Evolutionary conservation across 148 eudicot species (phyloP).

Genomic region (Oxyria digyna): DNA sequence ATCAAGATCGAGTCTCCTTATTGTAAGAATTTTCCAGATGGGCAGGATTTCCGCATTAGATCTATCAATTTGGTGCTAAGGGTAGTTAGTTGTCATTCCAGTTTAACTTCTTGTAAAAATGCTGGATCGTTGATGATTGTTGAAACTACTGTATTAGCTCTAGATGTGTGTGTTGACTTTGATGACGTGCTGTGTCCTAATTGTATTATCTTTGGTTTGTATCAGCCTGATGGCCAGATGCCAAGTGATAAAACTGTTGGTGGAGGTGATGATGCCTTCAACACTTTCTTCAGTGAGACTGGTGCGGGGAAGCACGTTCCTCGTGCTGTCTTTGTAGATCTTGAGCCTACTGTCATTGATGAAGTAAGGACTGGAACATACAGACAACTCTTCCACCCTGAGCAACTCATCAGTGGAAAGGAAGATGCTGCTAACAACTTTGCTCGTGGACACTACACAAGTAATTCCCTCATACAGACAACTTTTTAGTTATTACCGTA

Average conservation of each 20-base stretch:
- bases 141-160: not conserved
- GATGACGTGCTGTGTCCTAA: not conserved
- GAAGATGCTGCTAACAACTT: conserved; percentile 8
- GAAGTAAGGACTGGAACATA: conserved; percentile 7
- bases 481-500: not conserved
- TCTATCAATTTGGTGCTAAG: not conserved
- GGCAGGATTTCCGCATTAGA: not conserved
- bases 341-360: conserved; percentile 9
- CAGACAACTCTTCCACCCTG: conserved; percentile 8
- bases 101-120: not conserved
- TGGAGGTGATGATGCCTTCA: conserved; percentile 10
- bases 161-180: not conserved
- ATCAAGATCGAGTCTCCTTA: not conserved
- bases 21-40: not conserved
- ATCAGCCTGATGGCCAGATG: conserved; percentile 11
- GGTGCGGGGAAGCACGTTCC: conserved; percentile 10
- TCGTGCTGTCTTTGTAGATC: conserved; percentile 9
- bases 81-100: not conserved
- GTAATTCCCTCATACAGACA: not conserved
- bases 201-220: not conserved
- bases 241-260: conserved; percentile 11
- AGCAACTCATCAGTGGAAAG: conserved; percentile 5
- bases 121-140: not conserved
- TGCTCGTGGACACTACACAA: conserved; percentile 7
- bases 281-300: conserved; percentile 9